Conservation (phyloP, 371 early-diverging fungal species). For the Saksenaea vasiformis region DNA sequence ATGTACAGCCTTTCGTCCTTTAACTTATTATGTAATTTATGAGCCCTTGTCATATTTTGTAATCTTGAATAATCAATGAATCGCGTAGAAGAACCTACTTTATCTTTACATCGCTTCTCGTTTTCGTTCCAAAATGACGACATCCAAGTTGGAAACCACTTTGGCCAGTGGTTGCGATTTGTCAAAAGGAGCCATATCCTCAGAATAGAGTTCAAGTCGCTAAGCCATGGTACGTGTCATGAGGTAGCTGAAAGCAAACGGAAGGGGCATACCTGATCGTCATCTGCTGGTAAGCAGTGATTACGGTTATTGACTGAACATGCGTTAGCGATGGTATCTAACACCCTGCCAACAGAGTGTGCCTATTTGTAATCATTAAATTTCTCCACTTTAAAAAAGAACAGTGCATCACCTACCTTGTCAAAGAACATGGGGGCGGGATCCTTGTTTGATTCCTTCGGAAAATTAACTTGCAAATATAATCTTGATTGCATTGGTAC, state of each 20-base stretch:
- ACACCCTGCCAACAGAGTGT: conserved; percentile 18
- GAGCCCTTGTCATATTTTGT: no score
- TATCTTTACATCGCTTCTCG: neutral
- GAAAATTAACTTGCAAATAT: conserved; percentile 30
- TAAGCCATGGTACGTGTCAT: neutral
- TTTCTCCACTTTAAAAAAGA: neutral
- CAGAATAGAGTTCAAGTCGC: conserved; percentile 25
- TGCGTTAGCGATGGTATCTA: conserved; percentile 28
- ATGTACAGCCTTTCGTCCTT: no score
- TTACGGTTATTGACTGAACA: conserved; percentile 29
- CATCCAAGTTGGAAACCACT: conserved; percentile 20
- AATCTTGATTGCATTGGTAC: conserved; percentile 27
- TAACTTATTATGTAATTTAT: no score
- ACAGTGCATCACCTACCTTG: conserved; percentile 18
- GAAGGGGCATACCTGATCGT: conserved; percentile 21
- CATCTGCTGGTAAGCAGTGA: conserved; percentile 16
- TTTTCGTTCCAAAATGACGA: conserved; percentile 24
- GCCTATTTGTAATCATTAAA: conserved; percentile 8
- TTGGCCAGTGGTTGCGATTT: conserved; percentile 19
- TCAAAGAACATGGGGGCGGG: conserved; percentile 28
- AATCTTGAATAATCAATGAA: no score
- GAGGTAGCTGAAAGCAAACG: neutral
- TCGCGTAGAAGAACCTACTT: neutral
- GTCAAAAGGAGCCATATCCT: conserved; percentile 19
- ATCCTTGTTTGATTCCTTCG: conserved; percentile 12